A percentile compares a stretch with the other conserved stretches of the same genome.
Conservation (phyloP, 2,329 filamentous ascomycete genomes). For the Aspergillus costaricaensis region DNA sequence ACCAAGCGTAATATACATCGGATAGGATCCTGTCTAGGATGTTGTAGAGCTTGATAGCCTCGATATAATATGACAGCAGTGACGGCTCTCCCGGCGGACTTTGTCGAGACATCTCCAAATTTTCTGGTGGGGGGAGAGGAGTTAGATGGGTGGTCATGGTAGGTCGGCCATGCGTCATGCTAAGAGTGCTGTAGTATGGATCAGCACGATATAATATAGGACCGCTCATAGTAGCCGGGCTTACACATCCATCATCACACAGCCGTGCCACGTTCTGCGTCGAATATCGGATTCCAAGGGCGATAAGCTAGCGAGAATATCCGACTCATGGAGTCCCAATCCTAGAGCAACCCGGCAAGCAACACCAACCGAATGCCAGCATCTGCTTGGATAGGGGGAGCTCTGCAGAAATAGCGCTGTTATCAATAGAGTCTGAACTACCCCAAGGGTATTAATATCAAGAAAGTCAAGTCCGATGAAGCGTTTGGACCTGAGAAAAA, state of each 20-base stretch:
- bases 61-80: conserved; percentile 31
- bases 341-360: conserved; percentile 46
- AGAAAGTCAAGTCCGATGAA: conserved; percentile 41
- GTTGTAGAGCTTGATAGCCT: conserved; percentile 29
- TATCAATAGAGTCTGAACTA: conserved; percentile 46
- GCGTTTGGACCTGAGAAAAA: conserved; percentile 37
- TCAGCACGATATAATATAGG: too few species aligned
- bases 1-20: conserved; percentile 37
- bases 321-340: conserved; percentile 41
- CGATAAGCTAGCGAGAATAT: conserved; percentile 13
- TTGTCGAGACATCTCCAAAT: neutral
- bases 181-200: conserved; percentile 18
- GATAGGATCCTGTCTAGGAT: conserved; percentile 38
- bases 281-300: conserved; percentile 39
- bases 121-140: conserved; percentile 24
- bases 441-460: conserved; percentile 38
- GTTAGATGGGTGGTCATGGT: conserved; percentile 36
- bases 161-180: conserved; percentile 42
- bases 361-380: conserved; percentile 48
- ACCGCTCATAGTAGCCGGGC: conserved; percentile 5
- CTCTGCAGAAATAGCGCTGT: conserved; percentile 45
- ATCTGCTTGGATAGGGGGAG: conserved; percentile 42
- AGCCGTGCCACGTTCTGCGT: conserved; percentile 41
- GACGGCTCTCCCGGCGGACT: conserved; percentile 14
- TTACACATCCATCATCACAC: conserved; percentile 41